phyloP scores from a whole-genome alignment of 1,139 yeast species.

The Geotrichum candidum region DNA sequence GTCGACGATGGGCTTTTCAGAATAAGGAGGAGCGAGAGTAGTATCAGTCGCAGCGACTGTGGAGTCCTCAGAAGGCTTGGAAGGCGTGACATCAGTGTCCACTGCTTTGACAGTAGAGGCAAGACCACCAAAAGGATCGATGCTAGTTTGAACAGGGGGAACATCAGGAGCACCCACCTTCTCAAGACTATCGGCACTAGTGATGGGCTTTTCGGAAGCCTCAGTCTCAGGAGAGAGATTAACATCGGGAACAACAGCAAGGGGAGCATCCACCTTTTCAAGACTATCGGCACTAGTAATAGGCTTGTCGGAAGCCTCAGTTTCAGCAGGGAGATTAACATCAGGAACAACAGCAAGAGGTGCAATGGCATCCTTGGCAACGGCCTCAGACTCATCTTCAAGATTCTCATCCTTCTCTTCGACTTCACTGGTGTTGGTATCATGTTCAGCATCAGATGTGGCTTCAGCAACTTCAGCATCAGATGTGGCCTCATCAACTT shows the following conservation, averaged over 20 bases:
- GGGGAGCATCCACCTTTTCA: not conserved
- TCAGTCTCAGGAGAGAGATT: conserved; percentile 28
- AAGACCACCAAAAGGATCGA: conserved; percentile 22
- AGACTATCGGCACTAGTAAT: no score
- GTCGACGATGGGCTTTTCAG: not conserved
- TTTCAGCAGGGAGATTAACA: no score
- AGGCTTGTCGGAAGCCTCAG: no score
- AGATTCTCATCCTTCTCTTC: not conserved
- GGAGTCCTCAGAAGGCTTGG: conserved; percentile 17
- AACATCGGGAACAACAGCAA: conserved; percentile 14
- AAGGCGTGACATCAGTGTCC: conserved; percentile 11
- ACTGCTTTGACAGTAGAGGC: not conserved
- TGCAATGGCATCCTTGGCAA: conserved; percentile 6
- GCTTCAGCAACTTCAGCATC: conserved; percentile 8
- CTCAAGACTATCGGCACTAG: conserved; percentile 21
- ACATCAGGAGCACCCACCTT: conserved; percentile 20
- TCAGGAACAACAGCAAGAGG: no score
- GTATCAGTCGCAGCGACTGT: not conserved
- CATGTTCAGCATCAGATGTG: conserved; percentile 27
- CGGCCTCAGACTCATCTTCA: conserved; percentile 8
- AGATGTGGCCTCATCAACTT: not conserved
- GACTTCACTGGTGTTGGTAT: conserved; percentile 34
- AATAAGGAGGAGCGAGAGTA: not conserved
- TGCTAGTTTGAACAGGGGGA: conserved; percentile 32
- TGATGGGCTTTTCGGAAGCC: conserved; percentile 2